A percentile compares a stretch with the other conserved stretches of the same genome.
Conservation (phyloP, 306 rosid species). For the Dryas octopetala region DNA sequence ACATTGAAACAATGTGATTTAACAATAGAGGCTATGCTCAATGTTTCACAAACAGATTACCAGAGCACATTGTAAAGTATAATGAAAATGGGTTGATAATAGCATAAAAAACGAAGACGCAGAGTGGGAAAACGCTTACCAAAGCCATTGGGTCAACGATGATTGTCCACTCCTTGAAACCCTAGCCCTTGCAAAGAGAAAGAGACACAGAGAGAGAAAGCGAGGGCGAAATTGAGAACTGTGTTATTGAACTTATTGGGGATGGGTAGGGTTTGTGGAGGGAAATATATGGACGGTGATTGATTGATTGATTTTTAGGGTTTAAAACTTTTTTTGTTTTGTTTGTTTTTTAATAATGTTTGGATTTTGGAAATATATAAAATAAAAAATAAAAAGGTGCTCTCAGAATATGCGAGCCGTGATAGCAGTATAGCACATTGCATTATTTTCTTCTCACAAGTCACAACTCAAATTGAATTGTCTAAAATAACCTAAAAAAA, state of each 20-base stretch:
- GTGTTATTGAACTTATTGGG: not conserved
- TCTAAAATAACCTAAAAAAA: too few relatives aligned
- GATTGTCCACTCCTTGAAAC: not conserved
- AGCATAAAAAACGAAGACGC: not conserved
- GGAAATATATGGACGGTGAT: not conserved
- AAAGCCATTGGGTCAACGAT: slow-evolving; percentile 33
- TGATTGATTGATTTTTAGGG: not conserved
- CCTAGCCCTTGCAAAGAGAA: not conserved
- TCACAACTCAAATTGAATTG: too few relatives aligned
- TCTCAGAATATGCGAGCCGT: not conserved
- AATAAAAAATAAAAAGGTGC: not conserved
- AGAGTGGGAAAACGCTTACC: slow-evolving; percentile 18
- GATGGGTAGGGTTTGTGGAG: slow-evolving; percentile 26
- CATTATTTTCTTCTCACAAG: too few relatives aligned
- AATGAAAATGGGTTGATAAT: not conserved
- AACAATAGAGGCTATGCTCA: not conserved
- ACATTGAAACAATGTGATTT: not conserved
- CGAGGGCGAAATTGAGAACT: not conserved
- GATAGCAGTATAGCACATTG: not conserved
- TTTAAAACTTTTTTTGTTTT: not conserved
- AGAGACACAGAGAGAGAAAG: not conserved
- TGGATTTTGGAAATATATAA: not conserved
- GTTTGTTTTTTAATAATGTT: too few relatives aligned
- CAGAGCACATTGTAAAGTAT: too few relatives aligned
- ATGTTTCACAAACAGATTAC: too few relatives aligned